Conservation (phyloP, 495 filamentous ascomycete genomes). For the Aspergillus homomorphus region DNA sequence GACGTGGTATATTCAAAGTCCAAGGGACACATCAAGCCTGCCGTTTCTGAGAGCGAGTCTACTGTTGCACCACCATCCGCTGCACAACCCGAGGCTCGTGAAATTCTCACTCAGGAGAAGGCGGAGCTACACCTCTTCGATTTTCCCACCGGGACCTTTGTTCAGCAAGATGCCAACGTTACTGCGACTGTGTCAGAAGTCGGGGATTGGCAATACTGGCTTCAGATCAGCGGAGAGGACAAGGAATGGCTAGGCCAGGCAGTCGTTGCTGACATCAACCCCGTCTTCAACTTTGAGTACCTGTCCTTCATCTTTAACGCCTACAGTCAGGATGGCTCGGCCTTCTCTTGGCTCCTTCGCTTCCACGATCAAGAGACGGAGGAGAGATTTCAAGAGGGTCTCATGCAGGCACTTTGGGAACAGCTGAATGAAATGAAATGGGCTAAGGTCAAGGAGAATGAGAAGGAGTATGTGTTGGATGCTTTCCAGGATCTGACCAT, state of each 20-base stretch:
- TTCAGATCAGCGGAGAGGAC: slow-evolving; percentile 76
- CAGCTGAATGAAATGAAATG: slow-evolving; percentile 94
- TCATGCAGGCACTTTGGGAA: slow-evolving; percentile 96
- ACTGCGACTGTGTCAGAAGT: slow-evolving; percentile 79
- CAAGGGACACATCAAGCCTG: slow-evolving; percentile 38
- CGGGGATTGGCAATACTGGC: slow-evolving; percentile 93
- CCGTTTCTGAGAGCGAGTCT: slow-evolving; percentile 22
- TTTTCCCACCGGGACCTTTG: slow-evolving; percentile 76
- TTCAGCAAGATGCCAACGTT: slow-evolving; percentile 72
- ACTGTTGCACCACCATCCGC: slow-evolving; percentile 54
- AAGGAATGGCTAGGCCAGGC: slow-evolving; percentile 86
- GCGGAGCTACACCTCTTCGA: slow-evolving; percentile 94
- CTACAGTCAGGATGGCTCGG: slow-evolving; percentile 80
- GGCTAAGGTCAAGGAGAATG: slow-evolving; percentile 85
- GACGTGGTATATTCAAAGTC: slow-evolving; percentile 47
- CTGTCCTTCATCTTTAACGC: slow-evolving; percentile 99
- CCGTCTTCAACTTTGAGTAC: slow-evolving; percentile 98
- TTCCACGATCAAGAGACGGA: slow-evolving; percentile 80
- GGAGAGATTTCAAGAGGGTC: slow-evolving; percentile 86
- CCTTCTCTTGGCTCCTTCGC: slow-evolving; percentile 92
- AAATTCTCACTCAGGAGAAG: slow-evolving; percentile 69
- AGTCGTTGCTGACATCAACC: slow-evolving; percentile 87
- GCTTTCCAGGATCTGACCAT: slow-evolving; percentile 94
- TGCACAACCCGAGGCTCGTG: slow-evolving; percentile 62
- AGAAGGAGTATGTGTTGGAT: slow-evolving; percentile 90